Evolutionary conservation across 768 basidiomycete genomes (phyloP), one percentile per base, ranked within the genome.

Genomic region (Hirschioporus abietinus): DNA sequence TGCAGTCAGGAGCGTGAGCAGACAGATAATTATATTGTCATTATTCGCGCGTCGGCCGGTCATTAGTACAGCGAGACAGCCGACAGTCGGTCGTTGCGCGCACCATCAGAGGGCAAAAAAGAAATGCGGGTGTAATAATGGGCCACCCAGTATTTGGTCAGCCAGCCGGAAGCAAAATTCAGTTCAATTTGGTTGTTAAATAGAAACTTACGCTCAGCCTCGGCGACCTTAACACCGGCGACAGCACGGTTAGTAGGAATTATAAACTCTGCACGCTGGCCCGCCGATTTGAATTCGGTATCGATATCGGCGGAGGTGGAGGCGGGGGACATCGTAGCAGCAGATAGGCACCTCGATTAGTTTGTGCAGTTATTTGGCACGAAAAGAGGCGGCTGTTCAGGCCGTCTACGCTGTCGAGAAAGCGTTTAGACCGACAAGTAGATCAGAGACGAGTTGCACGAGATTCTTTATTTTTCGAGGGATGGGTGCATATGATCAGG

Each of bases 41-140:
- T 30, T 30, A 30, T 30, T 30, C 30, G 30, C 30, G 30, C 42
- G 20, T 52, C 15, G 42, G 64, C 75, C 67, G 64, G 84, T 84
- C 81, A 71, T 77, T 30, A 57, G 52, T 30, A 61, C 66, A 66
- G 25, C 34, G 62, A 59, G 64, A 30, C 42, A 52, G 42, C 42
- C 42, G 15, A 15, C 42, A 10, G 42, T 2, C 15, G 2, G 12
- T 52, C 42, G 12, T 52, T 3, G 42, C 6, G 20, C 20, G 42
- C 42, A 10, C 42, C 5, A 52, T 52, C 42, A 52, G 42, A 52
- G 42, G 42, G 42, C 3, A 12, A 20, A 52, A 52, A 52, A 52
- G 42, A 52, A 52, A 52, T 52, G 20, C 15, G 42, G 42, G 20
- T 20, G 42, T 52, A 52, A 52, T 52, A 52, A 52, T 8, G 8